Evolutionary conservation across 495 filamentous ascomycete species (phyloP), one percentile per base, ranked within the genome.

Genomic region (Aspergillus egyptiacus): DNA sequence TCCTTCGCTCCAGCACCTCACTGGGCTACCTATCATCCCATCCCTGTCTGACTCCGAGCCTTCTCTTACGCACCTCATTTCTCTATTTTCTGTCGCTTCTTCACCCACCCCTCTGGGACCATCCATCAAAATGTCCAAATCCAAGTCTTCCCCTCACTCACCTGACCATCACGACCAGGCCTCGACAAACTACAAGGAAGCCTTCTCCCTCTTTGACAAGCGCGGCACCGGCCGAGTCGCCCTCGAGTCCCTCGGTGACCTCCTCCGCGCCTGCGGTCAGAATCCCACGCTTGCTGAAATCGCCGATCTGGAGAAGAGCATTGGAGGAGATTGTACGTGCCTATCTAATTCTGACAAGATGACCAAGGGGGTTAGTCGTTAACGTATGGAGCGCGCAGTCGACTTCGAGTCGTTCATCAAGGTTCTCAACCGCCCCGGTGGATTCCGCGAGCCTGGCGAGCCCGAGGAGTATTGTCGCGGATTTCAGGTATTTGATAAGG

Each of bases 141-240:
- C 33, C 15, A 37, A 48, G 23, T 37, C 32, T 13, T 23, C 44
- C 10, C 9, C 56, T 20, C 42, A 25, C 35, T 56, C 59, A 51
- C 53, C 59, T 48, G 50, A 62, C 56, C 61, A 61, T 51, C 61
- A 61, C 42, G 69, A 73, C 15, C 82, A 95, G 91, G 89, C 91
- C 73, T 91, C 87, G 46, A 97, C 93, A 66, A 97, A 98, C 82
- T 98, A 97, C 87, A 96, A 96, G 78, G 93, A 98, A 84, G 93
- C 93, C 53, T 98, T 98, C 77, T 88, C 89, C 41, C 88, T 98
- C 62, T 98, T 96, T 78, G 93, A 98, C 75, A 96, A 95, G 79
- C 90, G 93, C 60, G 93, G 94, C 60, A 91, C 85, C 62, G 88
- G 88, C 54, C 90, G 87, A 51, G 93, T 97, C 57, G 66, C 85